These are phyloP conservation scores for Inga leiocalycina DNA, from an alignment of 306 rosid genomes.

Conservation along the genomic window DNA sequence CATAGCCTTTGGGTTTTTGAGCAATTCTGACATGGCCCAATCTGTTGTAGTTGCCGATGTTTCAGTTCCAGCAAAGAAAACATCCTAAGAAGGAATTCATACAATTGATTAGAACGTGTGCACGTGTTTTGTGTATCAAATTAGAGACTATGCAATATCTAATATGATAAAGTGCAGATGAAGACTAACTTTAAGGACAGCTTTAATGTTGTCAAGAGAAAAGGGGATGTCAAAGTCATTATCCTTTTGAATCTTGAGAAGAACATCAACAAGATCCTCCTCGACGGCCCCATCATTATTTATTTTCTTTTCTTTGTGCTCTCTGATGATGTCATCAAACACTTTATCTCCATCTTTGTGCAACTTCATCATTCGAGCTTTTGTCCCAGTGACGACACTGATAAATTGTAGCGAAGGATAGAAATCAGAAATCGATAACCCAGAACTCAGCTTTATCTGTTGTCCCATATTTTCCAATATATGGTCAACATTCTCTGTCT, in stretches of 20 bases:
- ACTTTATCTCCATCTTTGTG: neutral
- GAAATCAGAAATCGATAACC: neutral
- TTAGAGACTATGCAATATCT: neutral
- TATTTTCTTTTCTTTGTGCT: neutral
- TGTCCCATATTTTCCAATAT: neutral
- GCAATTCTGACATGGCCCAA: neutral
- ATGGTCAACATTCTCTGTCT: neutral
- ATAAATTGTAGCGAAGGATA: neutral
- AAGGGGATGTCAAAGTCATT: neutral
- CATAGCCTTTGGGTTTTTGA: neutral
- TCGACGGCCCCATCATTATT: neutral
- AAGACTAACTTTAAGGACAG: neutral
- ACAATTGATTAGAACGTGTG: neutral
- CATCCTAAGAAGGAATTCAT: neutral
- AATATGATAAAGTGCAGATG: neutral
- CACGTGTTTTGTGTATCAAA: neutral
- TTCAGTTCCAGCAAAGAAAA: neutral
- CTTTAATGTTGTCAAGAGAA: neutral
- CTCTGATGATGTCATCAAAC: neutral
- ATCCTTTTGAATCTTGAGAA: neutral
- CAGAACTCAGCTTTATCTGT: neutral
- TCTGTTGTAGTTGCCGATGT: neutral
- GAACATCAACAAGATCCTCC: neutral
- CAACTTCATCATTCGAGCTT: neutral
- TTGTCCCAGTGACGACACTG: neutral